Base-by-base conservation (phyloP, 371 early-diverging fungal genomes). In the Mucor velutinosus region DNA sequence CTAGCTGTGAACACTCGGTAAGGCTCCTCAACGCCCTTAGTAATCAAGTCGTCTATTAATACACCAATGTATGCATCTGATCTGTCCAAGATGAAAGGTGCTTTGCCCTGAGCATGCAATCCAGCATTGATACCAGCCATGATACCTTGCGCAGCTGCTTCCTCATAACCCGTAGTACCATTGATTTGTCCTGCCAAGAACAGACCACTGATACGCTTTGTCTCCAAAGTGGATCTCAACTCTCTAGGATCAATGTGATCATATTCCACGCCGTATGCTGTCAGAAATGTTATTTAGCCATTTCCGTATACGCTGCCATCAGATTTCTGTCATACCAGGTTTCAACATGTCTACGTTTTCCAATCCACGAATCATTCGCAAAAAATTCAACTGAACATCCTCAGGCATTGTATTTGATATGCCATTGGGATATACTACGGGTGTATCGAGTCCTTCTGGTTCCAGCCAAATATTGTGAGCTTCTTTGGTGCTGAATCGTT, bases 161-260 rank as follows among this genome's bases (percentile, higher is more conserved):
- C 94, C 61, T 94, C 95, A 68, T 94, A 94, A 0, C 95, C 95
- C 0, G 95, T 94, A 3, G 95, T 94, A 14, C 95, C 95, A 66
- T 94, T 94, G 64, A 94, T 94, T 75, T 94, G 95, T 2, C 95
- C 95, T 4, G 94, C 94, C 72, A 94, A 77, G 69, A 86, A 94
- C 33, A 94, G 73, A 6, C 95, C 95, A 15, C 72, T 73, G 8
- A 94, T 87, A 7, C 92, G 90, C 67, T 90, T 89, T 0, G 93
- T 93, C 80, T 93, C 93, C 33, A 94, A 72, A 3, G 90, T 92
- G 2, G 89, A 90, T 63, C 84, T 80, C 29, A 94, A 76, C 71
- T 94, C 94, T 32, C 93, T 88, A 17, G 95, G 94, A 71, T 94
- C 94, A 14, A 94, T 81, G 66, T 94, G 89, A 67, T 94, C 95